phyloP scores from a whole-genome alignment of 1,139 yeast species.

The Candida sp. region DNA sequence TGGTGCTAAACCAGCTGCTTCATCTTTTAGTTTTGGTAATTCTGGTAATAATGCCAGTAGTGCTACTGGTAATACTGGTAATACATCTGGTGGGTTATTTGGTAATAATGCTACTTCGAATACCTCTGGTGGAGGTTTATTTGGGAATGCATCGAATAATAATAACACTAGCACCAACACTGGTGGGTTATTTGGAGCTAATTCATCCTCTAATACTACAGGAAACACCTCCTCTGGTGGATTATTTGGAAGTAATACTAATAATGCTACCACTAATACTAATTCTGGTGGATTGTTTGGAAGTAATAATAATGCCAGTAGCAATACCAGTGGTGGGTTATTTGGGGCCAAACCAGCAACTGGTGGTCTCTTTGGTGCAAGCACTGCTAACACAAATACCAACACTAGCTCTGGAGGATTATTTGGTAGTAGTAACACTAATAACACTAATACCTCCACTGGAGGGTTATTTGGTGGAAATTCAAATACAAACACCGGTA shows the following conservation, averaged over 20 bases:
- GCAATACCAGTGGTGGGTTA: constrained; percentile 15
- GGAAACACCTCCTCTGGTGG: constrained; percentile 11
- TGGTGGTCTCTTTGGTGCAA: constrained; percentile 13
- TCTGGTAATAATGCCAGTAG: constrained; percentile 1
- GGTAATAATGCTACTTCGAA: constrained; percentile 14
- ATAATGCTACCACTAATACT: constrained; percentile 5
- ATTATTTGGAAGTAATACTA: constrained; percentile 19
- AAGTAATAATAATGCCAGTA: constrained; percentile 15
- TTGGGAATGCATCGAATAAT: constrained; percentile 10
- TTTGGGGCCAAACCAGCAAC: constrained; percentile 13
- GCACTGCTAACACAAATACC: constrained; percentile 9
- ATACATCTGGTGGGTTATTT: constrained; percentile 35
- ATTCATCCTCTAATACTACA: constrained; percentile 4
- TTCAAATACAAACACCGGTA: constrained; percentile 6
- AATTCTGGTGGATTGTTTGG: constrained; percentile 17
- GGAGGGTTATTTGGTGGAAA: constrained; percentile 9
- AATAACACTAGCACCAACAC: constrained; percentile 7
- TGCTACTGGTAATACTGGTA: constrained; percentile 2
- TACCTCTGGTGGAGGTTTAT: constrained; percentile 12
- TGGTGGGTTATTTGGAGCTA: constrained; percentile 20
- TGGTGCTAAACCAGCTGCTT: constrained; percentile 8
- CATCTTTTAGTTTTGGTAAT: constrained; percentile 1
- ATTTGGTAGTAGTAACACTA: no score
- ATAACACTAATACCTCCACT: constrained; percentile 6
- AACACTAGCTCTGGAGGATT: constrained; percentile 21